A percentile compares a stretch with the other conserved stretches of the same genome.
Evolutionary conservation across 2,329 filamentous ascomycete genomes (phyloP).

Genomic region (Fusarium illudens): DNA sequence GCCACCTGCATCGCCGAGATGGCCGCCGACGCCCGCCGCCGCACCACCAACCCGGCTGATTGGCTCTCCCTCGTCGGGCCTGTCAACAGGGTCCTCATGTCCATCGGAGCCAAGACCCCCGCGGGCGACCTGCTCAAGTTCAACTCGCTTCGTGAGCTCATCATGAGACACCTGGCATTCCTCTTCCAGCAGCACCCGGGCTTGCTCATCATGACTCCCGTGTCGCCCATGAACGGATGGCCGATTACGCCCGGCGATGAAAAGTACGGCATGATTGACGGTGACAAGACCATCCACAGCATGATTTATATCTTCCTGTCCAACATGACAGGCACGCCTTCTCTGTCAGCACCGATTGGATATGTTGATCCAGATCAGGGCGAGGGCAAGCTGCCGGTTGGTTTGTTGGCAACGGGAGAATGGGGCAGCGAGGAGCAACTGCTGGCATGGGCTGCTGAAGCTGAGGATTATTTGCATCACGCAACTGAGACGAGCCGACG

Average conservation of each 20-base stretch:
- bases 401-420: slow-evolving; percentile 70
- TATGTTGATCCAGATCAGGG: slow-evolving; percentile 68
- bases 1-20: slow-evolving; percentile 80
- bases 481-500: slow-evolving; percentile 58
- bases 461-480: slow-evolving; percentile 63
- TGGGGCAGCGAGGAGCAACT: slow-evolving; percentile 73
- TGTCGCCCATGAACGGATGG: slow-evolving; percentile 80
- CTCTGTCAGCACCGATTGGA: slow-evolving; percentile 77
- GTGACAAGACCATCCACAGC: slow-evolving; percentile 74
- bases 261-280: slow-evolving; percentile 78
- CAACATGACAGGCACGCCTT: slow-evolving; percentile 82
- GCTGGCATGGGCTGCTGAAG: slow-evolving; percentile 66
- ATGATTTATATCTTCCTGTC: slow-evolving; percentile 90
- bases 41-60: slow-evolving; percentile 54
- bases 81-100: slow-evolving; percentile 75
- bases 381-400: slow-evolving; percentile 67
- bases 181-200: slow-evolving; percentile 77
- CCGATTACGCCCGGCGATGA: slow-evolving; percentile 66
- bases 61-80: slow-evolving; percentile 67
- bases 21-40: slow-evolving; percentile 55
- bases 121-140: slow-evolving; percentile 76
- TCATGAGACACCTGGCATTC: slow-evolving; percentile 81
- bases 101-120: slow-evolving; percentile 69
- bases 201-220: slow-evolving; percentile 81
- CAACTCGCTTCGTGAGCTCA: slow-evolving; percentile 75